Evolutionary conservation across 352 stramenopile genomes (phyloP).

Genomic region (Globisporangium orthogonon): DNA sequence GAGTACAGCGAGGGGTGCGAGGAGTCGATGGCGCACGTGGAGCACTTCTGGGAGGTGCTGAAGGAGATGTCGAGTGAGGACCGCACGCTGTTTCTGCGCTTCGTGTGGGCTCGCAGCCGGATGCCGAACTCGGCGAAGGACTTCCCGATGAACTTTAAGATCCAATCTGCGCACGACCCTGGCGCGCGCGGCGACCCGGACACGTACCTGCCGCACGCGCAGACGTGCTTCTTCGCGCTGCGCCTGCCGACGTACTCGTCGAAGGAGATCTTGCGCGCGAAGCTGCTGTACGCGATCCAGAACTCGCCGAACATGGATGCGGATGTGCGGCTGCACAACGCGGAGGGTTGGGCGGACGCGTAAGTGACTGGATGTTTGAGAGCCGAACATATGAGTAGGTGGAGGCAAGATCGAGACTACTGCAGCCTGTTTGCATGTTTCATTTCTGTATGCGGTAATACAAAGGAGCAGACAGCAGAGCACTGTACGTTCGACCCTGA

Average conservation of each 20-base stretch:
- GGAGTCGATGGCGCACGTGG: slow-evolving; percentile 87
- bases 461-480: not conserved
- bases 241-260: slow-evolving; percentile 93
- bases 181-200: slow-evolving; percentile 72
- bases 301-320: slow-evolving; percentile 96
- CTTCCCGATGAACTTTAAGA: slow-evolving; percentile 95
- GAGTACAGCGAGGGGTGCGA: slow-evolving; percentile 95
- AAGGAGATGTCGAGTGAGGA: slow-evolving; percentile 94
- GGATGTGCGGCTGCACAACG: slow-evolving; percentile 89
- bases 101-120: slow-evolving; percentile 96
- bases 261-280: slow-evolving; percentile 79
- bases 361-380: too few relatives aligned
- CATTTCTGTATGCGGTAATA: too few relatives aligned
- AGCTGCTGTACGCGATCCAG: slow-evolving; percentile 92
- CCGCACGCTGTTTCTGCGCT: slow-evolving; percentile 94
- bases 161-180: slow-evolving; percentile 81
- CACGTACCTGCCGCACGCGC: slow-evolving; percentile 95
- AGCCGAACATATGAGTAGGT: not conserved
- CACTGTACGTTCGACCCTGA: too few relatives aligned
- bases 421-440: too few relatives aligned
- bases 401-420: too few relatives aligned
- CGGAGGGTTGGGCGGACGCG: slow-evolving; percentile 83
- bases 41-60: slow-evolving; percentile 95
- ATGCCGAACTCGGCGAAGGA: slow-evolving; percentile 96
- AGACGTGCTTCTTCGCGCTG: slow-evolving; percentile 99